These are phyloP conservation scores for Trypethelium eluteriae DNA, from an alignment of 495 filamentous ascomycete species.

Conservation along the genomic window DNA sequence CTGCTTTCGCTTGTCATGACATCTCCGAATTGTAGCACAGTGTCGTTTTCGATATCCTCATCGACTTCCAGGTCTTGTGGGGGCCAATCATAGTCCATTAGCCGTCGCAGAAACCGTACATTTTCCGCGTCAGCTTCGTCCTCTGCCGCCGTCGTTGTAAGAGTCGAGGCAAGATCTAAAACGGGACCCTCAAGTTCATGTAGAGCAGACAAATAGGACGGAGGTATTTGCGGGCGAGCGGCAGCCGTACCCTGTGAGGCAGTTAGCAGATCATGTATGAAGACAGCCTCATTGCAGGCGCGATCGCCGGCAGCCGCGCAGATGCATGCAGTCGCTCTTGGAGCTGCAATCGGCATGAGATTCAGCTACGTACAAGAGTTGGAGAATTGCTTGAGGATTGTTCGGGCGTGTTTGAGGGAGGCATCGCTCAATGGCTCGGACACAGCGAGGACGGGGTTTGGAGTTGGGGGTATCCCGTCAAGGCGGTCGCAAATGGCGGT, in stretches of 20 bases:
- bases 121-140: constrained; percentile 54
- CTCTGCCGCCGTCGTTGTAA: constrained; percentile 39
- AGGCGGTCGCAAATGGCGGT: not conserved
- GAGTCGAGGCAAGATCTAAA: constrained; percentile 42
- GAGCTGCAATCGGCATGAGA: not conserved
- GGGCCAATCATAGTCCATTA: constrained; percentile 23
- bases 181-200: constrained; percentile 40
- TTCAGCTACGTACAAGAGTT: not conserved
- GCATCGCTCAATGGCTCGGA: not conserved
- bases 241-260: not conserved
- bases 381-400: constrained; percentile 4
- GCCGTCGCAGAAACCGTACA: constrained; percentile 50
- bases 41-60: not conserved
- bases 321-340: too few species aligned
- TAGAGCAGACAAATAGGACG: constrained; percentile 32
- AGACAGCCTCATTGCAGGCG: not conserved
- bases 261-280: not conserved
- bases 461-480: not conserved
- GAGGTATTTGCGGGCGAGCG: constrained; percentile 24
- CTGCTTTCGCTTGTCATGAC: not conserved
- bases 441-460: not conserved
- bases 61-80: not conserved
- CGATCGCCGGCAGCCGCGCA: not conserved
- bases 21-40: not conserved
- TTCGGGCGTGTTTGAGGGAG: constrained; percentile 8